Conservation (phyloP, 1,284 basidiomycete species). For the Ustanciosporium gigantosporum region DNA sequence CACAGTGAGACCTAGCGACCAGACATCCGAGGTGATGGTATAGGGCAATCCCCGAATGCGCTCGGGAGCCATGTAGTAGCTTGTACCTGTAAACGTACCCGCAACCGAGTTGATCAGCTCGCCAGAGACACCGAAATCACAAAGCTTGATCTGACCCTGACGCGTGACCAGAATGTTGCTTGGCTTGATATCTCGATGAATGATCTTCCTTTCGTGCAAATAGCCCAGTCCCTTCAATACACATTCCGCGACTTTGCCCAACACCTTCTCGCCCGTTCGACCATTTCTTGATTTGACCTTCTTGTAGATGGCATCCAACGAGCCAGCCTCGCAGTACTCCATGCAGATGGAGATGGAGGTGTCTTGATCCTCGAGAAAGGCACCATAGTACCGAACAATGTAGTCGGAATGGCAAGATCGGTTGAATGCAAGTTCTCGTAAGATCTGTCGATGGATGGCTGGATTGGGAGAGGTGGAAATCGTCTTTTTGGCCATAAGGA, state of each 20-base stretch:
- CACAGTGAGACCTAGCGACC: conserved; percentile 91
- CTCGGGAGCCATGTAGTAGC: conserved; percentile 98
- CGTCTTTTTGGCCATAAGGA: conserved; percentile 91
- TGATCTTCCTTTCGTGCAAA: conserved; percentile 85
- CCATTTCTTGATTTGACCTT: conserved; percentile 77
- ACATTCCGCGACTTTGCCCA: conserved; percentile 87
- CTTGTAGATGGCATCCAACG: conserved; percentile 81
- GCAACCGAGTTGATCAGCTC: conserved; percentile 88
- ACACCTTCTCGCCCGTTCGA: conserved; percentile 85
- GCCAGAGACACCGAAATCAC: conserved; percentile 95
- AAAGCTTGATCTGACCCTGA: conserved; percentile 84
- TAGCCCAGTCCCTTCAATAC: conserved; percentile 90
- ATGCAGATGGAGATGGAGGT: conserved; percentile 94
- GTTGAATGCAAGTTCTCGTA: conserved; percentile 89
- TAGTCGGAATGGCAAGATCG: conserved; percentile 81
- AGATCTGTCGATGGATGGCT: conserved; percentile 78
- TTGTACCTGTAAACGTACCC: conserved; percentile 93
- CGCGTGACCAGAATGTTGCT: conserved; percentile 88
- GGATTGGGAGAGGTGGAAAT: conserved; percentile 94
- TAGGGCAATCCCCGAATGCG: conserved; percentile 86
- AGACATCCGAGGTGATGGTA: conserved; percentile 94
- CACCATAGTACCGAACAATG: conserved; percentile 90
- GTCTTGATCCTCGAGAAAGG: conserved; percentile 88
- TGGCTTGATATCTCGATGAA: conserved; percentile 97
- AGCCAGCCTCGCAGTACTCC: conserved; percentile 85